Conservation (phyloP, 2,329 filamentous ascomycete genomes). For the Exophiala alcalophila region DNA sequence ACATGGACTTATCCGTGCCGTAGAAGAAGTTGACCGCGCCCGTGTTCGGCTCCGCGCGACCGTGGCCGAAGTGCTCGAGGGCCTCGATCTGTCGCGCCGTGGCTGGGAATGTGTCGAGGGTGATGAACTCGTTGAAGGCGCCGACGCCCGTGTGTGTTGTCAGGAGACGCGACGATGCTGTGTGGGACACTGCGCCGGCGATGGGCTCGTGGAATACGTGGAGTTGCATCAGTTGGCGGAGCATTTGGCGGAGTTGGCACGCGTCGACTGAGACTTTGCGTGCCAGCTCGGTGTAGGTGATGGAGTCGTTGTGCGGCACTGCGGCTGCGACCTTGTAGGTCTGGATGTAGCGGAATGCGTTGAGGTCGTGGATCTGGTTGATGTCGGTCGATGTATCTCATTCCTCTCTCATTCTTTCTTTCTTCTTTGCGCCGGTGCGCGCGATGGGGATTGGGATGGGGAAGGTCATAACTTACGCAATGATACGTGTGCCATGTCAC, state of each 20-base stretch:
- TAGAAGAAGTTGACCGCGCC: slow-evolving; percentile 34
- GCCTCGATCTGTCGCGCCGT: slow-evolving; percentile 31
- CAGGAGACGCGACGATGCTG: slow-evolving; percentile 22
- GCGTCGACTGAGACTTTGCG: slow-evolving; percentile 13
- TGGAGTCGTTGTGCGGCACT: slow-evolving; percentile 18
- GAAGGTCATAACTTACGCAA: slow-evolving; percentile 16
- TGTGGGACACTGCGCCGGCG: slow-evolving; percentile 22
- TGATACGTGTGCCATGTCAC: slow-evolving; percentile 23
- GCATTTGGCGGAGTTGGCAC: slow-evolving; percentile 21
- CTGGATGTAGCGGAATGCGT: slow-evolving; percentile 24
- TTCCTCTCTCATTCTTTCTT: no score
- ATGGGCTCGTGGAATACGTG: slow-evolving; percentile 23
- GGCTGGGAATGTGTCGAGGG: slow-evolving; percentile 16
- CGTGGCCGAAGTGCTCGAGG: slow-evolving; percentile 29
- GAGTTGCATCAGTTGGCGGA: slow-evolving; percentile 24
- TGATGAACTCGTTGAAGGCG: slow-evolving; percentile 16
- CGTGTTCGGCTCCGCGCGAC: slow-evolving; percentile 26
- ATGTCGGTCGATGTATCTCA: no score
- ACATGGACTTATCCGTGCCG: slow-evolving; percentile 34
- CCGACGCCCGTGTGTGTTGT: slow-evolving; percentile 16
- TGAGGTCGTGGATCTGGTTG: slow-evolving; percentile 24
- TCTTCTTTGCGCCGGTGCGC: no score
- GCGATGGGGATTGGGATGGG: no score
- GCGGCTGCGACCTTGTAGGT: slow-evolving; percentile 18
- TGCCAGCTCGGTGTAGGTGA: slow-evolving; percentile 22